Percentiles rank a stretch among this genome's conserved stretches.
Evolutionary conservation across 257 asterid genomes (phyloP).

Genomic region (Craterostigma plantagineum): DNA sequence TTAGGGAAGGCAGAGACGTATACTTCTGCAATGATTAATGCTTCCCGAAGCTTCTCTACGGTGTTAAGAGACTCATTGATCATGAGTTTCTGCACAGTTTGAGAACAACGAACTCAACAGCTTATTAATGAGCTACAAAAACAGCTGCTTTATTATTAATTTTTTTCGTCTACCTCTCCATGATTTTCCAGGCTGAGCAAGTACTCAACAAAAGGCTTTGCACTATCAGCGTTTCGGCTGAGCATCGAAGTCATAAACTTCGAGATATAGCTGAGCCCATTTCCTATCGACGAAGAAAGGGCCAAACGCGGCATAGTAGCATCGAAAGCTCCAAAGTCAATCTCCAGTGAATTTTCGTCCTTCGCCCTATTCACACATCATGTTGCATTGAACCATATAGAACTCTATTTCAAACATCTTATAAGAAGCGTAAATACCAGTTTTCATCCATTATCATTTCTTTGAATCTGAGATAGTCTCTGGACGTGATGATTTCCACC

Average conservation of each 20-base stretch:
- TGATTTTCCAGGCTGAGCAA: slow-evolving; percentile 54
- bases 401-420: background rate
- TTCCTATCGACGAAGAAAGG: slow-evolving; percentile 67
- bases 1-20: slow-evolving; percentile 43
- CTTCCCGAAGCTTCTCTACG: slow-evolving; percentile 51
- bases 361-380: slow-evolving; percentile 58
- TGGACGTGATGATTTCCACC: slow-evolving; percentile 54
- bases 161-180: slow-evolving; percentile 38
- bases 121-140: no score
- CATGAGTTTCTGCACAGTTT: slow-evolving; percentile 53
- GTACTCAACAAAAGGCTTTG: slow-evolving; percentile 63
- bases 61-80: slow-evolving; percentile 61
- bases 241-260: slow-evolving; percentile 61
- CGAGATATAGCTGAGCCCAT: slow-evolving; percentile 48
- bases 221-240: slow-evolving; percentile 18
- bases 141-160: no score
- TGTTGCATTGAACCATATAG: background rate
- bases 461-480: slow-evolving; percentile 68
- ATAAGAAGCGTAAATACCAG: slow-evolving; percentile 27
- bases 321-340: slow-evolving; percentile 82
- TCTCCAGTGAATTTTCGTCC: slow-evolving; percentile 68
- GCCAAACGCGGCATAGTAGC: slow-evolving; percentile 43
- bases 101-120: background rate
- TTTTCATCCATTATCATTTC: slow-evolving; percentile 55
- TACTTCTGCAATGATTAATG: slow-evolving; percentile 55